Evolutionary conservation across 2,329 filamentous ascomycete species (phyloP), one percentile per base, ranked within the genome.

Genomic region (Xylaria sp.): DNA sequence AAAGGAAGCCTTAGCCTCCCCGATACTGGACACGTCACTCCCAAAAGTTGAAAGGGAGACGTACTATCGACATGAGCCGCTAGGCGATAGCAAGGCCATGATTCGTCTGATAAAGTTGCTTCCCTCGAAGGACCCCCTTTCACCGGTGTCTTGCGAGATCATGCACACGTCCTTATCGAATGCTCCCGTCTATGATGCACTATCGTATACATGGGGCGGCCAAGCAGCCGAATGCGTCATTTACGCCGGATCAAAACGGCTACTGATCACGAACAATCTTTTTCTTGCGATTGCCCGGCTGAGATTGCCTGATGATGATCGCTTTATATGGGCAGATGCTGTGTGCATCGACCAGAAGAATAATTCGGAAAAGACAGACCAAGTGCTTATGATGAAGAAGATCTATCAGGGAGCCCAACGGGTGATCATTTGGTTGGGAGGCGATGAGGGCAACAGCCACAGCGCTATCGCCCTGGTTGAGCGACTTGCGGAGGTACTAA

Each of bases 321-420:
- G 46, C 0, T 48, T 10, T 48, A 23, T 48, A 48, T 48, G 46
- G 46, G 46, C 46, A 48, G 46, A 48, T 48, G 46, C 46, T 18
- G 46, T 48, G n/a, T 48, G 46, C n/a, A 48, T 48, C 18, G 46
- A 48, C 46, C 46, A 48, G 46, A 48, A 48, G 8, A 48, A 48
- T 20, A 48, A 48, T 23, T 3, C 46, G 46, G 46, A 48, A 4
- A 48, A 48, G 46, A 10, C 46, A 23, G 46, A 48, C 10, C 46
- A 48, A 20, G 46, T 48, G 23, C 46, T 48, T 2, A 7, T 48
- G 46, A 48, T 48, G 46, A 48, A 48, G 1, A 8, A 23, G 46
- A 48, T 48, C 9, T 48, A 48, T 23, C 46, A 10, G n/a, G n/a
- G 46, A 4, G 46, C 46, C 10, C 46, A 48, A 12, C 46, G 46